Conservation (phyloP, 2,329 filamentous ascomycete genomes). For the Cadophora gregata region DNA sequence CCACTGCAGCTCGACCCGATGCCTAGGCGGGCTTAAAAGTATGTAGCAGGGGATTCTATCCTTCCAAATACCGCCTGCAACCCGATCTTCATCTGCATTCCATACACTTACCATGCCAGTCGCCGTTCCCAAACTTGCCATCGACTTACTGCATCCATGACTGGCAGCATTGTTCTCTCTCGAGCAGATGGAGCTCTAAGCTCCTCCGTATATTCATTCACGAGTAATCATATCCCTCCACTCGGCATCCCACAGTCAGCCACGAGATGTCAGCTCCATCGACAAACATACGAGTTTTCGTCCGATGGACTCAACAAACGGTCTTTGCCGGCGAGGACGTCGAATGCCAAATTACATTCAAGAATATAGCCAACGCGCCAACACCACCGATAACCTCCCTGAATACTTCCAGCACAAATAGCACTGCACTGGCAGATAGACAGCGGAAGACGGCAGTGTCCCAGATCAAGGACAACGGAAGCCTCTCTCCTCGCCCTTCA, state of each 20-base stretch:
- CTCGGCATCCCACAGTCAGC: constrained; percentile 1
- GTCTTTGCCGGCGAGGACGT: constrained; percentile 97
- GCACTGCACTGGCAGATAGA: constrained; percentile 37
- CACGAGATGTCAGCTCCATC: constrained; percentile 50
- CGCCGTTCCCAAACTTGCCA: constrained; percentile 24
- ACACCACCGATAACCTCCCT: constrained; percentile 35
- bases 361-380: constrained; percentile 65
- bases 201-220: constrained; percentile 1
- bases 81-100: not conserved
- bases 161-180: constrained; percentile 40
- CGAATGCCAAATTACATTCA: constrained; percentile 95
- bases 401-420: constrained; percentile 38
- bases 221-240: not conserved
- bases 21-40: no score
- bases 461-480: constrained; percentile 49
- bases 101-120: constrained; percentile 35
- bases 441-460: constrained; percentile 41
- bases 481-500: constrained; percentile 53
- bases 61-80: not conserved
- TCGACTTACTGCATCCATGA: constrained; percentile 43
- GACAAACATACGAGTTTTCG: constrained; percentile 90
- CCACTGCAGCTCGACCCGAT: no score
- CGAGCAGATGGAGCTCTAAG: constrained; percentile 39
- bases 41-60: not conserved
- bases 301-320: constrained; percentile 91